phyloP scores from a whole-genome alignment of 345 rosid species.

The Kandelia obovata region DNA sequence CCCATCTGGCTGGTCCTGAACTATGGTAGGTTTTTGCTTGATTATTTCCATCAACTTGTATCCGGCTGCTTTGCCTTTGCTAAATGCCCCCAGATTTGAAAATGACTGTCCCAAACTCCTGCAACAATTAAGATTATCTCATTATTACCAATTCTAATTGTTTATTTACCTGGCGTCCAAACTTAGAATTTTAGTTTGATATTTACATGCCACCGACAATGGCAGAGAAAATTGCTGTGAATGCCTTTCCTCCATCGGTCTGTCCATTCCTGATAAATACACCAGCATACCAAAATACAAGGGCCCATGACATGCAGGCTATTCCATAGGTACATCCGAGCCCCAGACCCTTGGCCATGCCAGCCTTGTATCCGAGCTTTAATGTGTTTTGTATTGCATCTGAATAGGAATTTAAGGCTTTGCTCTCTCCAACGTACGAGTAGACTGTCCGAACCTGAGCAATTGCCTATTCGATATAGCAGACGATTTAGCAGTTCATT shows the following conservation, averaged over 20 bases:
- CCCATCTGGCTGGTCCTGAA: slow-evolving; percentile 68
- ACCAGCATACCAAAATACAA: slow-evolving; percentile 99
- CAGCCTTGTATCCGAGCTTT: slow-evolving; percentile 97
- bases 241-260: slow-evolving; percentile 97
- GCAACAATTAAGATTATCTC: slow-evolving; percentile 21
- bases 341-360: slow-evolving; percentile 99
- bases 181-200: slow-evolving; percentile 4
- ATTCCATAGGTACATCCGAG: slow-evolving; percentile 98
- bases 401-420: slow-evolving; percentile 83
- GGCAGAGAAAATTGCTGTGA: slow-evolving; percentile 98
- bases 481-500: not conserved
- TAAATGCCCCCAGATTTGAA: slow-evolving; percentile 97
- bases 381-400: slow-evolving; percentile 93
- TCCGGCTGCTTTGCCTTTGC: slow-evolving; percentile 98
- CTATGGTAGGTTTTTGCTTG: slow-evolving; percentile 82
- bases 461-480: slow-evolving; percentile 53
- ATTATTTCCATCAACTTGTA: slow-evolving; percentile 95
- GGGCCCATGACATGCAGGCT: slow-evolving; percentile 99
- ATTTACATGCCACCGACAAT: slow-evolving; percentile 99
- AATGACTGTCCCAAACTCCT: slow-evolving; percentile 99
- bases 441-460: slow-evolving; percentile 97
- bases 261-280: slow-evolving; percentile 91
- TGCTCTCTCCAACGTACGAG: slow-evolving; percentile 95
- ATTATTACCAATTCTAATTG: slow-evolving; percentile 1
- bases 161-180: not conserved